phyloP scores from a whole-genome alignment of 1,284 basidiomycete species.

The Ustilago tritici region DNA sequence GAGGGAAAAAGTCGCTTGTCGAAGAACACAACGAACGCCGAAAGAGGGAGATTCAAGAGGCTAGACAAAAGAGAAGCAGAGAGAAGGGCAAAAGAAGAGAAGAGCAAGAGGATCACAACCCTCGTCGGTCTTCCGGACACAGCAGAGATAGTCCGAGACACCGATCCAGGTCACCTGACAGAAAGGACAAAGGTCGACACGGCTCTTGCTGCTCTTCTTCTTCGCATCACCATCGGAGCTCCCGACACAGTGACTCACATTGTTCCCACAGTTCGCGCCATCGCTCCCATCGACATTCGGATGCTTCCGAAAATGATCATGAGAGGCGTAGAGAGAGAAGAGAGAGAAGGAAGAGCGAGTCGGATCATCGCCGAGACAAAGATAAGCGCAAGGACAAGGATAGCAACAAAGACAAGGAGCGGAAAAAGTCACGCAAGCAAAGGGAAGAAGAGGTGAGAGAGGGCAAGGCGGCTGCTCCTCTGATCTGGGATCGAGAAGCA shows the following conservation, averaged over 20 bases:
- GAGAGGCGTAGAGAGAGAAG: constrained; percentile 9
- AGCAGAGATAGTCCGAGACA: background rate
- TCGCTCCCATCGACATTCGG: constrained; percentile 16
- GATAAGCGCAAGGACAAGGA: constrained; percentile 14
- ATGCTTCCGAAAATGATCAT: constrained; percentile 22
- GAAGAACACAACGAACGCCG: constrained; percentile 39
- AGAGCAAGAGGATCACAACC: constrained; percentile 7
- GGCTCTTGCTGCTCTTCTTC: constrained; percentile 13
- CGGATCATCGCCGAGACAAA: constrained; percentile 19
- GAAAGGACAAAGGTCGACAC: constrained; percentile 1
- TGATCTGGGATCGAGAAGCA: constrained; percentile 57
- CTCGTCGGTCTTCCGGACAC: background rate
- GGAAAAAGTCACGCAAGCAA: constrained; percentile 37
- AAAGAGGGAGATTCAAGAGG: constrained; percentile 23
- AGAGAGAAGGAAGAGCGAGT: constrained; percentile 1
- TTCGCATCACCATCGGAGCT: constrained; percentile 17
- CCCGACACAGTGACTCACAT: constrained; percentile 22
- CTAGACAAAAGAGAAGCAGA: constrained; percentile 18
- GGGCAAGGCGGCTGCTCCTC: constrained; percentile 35
- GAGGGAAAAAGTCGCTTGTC: constrained; percentile 27
- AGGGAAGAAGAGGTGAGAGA: constrained; percentile 41
- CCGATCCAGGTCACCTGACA: constrained; percentile 27
- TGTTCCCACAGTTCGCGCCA: constrained; percentile 23
- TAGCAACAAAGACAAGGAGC: background rate
- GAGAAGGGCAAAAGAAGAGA: constrained; percentile 23